Percentiles rank a stretch among this genome's conserved stretches.
phyloP scores from a whole-genome alignment of 768 basidiomycete genomes.

The Rhodotorula sphaerocarpa region DNA sequence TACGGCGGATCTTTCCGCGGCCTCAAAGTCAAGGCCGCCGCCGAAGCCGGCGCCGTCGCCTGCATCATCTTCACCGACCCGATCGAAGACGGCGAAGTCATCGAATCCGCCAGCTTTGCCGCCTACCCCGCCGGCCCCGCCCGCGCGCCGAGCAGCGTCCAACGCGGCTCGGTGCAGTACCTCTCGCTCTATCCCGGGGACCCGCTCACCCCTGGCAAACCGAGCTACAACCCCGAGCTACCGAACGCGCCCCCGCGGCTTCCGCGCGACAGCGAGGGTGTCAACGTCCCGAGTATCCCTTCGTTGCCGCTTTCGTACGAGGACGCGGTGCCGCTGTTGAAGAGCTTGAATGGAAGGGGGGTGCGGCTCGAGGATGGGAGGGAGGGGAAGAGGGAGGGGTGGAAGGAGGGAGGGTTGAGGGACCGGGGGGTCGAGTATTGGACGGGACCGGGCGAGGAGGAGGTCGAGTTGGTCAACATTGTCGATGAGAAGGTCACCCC shows the following conservation, averaged over 20 bases:
- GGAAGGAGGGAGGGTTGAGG: slow-evolving; percentile 42
- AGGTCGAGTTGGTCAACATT: slow-evolving; percentile 58
- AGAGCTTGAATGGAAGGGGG: slow-evolving; percentile 49
- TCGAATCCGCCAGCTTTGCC: slow-evolving; percentile 16
- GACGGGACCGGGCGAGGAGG: slow-evolving; percentile 47
- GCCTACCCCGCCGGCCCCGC: slow-evolving; percentile 77
- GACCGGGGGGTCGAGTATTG: slow-evolving; percentile 45
- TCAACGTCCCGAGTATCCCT: slow-evolving; percentile 64
- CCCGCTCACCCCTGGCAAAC: slow-evolving; percentile 78
- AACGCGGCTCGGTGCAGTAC: slow-evolving; percentile 75
- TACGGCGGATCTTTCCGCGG: slow-evolving; percentile 71
- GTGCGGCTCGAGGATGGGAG: slow-evolving; percentile 34
- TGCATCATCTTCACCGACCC: slow-evolving; percentile 39
- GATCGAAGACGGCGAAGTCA: slow-evolving; percentile 36
- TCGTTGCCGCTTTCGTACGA: slow-evolving; percentile 84
- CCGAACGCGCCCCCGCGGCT: slow-evolving; percentile 56
- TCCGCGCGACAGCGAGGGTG: slow-evolving; percentile 37
- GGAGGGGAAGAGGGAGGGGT: slow-evolving; percentile 40
- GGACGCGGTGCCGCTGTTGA: slow-evolving; percentile 64
- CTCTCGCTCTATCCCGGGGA: slow-evolving; percentile 54
- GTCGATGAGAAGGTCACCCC: slow-evolving; percentile 73
- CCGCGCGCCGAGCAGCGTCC: slow-evolving; percentile 67
- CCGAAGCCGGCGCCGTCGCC: slow-evolving; percentile 29
- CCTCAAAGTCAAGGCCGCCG: slow-evolving; percentile 74
- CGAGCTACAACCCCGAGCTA: slow-evolving; percentile 57